Evolutionary conservation across 495 filamentous ascomycete species (phyloP).

Genomic region (Amniculicola lignicola): DNA sequence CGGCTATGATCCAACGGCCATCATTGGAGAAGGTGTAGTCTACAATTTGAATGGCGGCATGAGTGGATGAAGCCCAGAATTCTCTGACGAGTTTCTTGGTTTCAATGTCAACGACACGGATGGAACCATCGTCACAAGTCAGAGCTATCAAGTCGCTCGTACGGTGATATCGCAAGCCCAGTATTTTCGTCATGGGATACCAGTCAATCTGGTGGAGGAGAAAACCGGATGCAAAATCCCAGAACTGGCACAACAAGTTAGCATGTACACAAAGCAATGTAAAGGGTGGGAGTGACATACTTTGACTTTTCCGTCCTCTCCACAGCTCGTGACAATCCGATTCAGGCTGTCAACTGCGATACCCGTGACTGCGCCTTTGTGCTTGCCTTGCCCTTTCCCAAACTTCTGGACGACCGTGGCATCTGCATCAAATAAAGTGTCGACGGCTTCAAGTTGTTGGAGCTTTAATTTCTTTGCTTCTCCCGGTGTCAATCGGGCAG

Average conservation of each 20-base stretch:
- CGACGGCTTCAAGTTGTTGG: slow-evolving; percentile 50
- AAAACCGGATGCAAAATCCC: slow-evolving; percentile 80
- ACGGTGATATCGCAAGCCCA: slow-evolving; percentile 72
- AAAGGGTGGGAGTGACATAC: slow-evolving; percentile 9
- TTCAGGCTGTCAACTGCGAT: slow-evolving; percentile 82
- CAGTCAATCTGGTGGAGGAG: slow-evolving; percentile 81
- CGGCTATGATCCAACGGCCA: slow-evolving; percentile 88
- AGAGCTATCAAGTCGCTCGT: slow-evolving; percentile 84
- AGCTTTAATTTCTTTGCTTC: slow-evolving; percentile 62
- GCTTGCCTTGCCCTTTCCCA: slow-evolving; percentile 54
- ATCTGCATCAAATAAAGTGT: slow-evolving; percentile 10
- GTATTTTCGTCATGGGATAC: slow-evolving; percentile 72
- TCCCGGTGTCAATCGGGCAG: slow-evolving; percentile 61
- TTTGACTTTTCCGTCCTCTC: slow-evolving; percentile 89
- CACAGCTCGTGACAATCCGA: slow-evolving; percentile 74
- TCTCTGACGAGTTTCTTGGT: slow-evolving; percentile 88
- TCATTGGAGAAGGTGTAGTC: slow-evolving; percentile 78
- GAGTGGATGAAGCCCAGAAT: slow-evolving; percentile 56
- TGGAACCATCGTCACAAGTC: slow-evolving; percentile 81
- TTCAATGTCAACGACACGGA: slow-evolving; percentile 85
- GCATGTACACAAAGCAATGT: background rate
- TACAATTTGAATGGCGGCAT: slow-evolving; percentile 16
- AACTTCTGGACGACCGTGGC: slow-evolving; percentile 36
- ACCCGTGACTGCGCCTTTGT: slow-evolving; percentile 80
- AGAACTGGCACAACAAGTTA: slow-evolving; percentile 56